Evolutionary conservation across 2,329 filamentous ascomycete genomes (phyloP).

Genomic region (Penicillium sp.): DNA sequence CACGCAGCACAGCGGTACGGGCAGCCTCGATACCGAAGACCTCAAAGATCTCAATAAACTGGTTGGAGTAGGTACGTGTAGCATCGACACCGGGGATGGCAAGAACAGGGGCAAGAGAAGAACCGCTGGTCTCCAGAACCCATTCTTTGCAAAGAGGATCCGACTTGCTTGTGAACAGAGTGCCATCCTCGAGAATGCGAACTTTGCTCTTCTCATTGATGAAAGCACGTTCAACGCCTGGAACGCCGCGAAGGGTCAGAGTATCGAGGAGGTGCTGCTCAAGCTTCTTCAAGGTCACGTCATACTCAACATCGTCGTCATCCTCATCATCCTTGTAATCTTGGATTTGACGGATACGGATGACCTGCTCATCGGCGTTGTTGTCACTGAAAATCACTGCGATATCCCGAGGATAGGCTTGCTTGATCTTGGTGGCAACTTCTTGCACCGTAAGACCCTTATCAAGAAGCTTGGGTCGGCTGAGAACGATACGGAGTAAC

Average conservation of each 20-base stretch:
- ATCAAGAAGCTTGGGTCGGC: slow-evolving; percentile 90
- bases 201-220: slow-evolving; percentile 76
- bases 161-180: slow-evolving; percentile 69
- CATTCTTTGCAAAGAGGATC: slow-evolving; percentile 80
- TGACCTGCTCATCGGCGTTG: slow-evolving; percentile 91
- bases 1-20: slow-evolving; percentile 78
- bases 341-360: slow-evolving; percentile 81
- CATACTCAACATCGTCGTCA: slow-evolving; percentile 72
- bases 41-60: slow-evolving; percentile 89
- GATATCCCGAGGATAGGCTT: slow-evolving; percentile 78
- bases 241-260: slow-evolving; percentile 84
- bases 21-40: slow-evolving; percentile 97
- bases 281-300: slow-evolving; percentile 87
- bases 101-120: slow-evolving; percentile 78
- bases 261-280: slow-evolving; percentile 89
- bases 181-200: slow-evolving; percentile 65
- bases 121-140: slow-evolving; percentile 94
- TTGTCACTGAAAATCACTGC: slow-evolving; percentile 97
- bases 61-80: slow-evolving; percentile 85
- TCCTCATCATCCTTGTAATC: slow-evolving; percentile 71
- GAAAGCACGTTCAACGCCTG: slow-evolving; percentile 86
- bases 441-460: slow-evolving; percentile 86
- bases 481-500: slow-evolving; percentile 89
- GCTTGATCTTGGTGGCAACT: slow-evolving; percentile 84
- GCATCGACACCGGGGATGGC: slow-evolving; percentile 84